These are phyloP conservation scores for Cyberlindnera mrakii DNA, from an alignment of 805 yeast species.

Conservation along the genomic window DNA sequence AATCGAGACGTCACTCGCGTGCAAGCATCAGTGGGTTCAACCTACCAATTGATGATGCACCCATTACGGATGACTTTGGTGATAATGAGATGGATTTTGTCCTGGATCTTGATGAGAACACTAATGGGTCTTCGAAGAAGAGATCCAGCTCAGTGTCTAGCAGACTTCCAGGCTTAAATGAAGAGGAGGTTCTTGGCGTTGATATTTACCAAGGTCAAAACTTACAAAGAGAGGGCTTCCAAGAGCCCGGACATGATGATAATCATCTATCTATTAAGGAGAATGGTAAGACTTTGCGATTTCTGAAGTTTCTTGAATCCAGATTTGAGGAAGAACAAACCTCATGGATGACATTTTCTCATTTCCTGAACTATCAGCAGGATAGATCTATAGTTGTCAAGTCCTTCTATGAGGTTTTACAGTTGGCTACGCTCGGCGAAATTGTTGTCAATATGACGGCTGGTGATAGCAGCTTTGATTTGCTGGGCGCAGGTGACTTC, in stretches of 20 bases:
- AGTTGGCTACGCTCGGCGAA: conserved; percentile 19
- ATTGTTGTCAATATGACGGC: conserved; percentile 6
- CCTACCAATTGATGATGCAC: conserved; percentile 7
- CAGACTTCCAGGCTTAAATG: conserved; percentile 13
- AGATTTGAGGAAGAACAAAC: conserved; percentile 15
- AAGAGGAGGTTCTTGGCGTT: conserved; percentile 9
- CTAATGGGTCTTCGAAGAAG: conserved; percentile 7
- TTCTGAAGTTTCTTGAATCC: conserved; percentile 15
- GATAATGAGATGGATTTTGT: conserved; percentile 3
- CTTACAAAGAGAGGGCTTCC: not conserved
- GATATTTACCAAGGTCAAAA: not conserved
- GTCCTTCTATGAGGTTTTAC: conserved; percentile 24
- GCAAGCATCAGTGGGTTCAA: conserved; percentile 18
- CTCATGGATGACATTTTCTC: conserved; percentile 8
- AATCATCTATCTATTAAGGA: not conserved
- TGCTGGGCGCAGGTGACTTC: conserved; percentile 11
- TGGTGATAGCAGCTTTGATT: conserved; percentile 1
- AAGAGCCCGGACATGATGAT: not conserved
- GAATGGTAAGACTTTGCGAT: conserved; percentile 14
- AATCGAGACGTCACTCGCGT: conserved; percentile 20
- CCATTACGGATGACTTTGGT: not conserved
- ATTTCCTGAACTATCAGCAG: conserved; percentile 10
- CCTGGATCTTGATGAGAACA: conserved; percentile 1
- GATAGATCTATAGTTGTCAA: conserved; percentile 16
- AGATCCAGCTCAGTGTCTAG: conserved; percentile 14